Evolutionary conservation across 2,329 filamentous ascomycete species (phyloP).

Genomic region (Aspergillus floridensis): DNA sequence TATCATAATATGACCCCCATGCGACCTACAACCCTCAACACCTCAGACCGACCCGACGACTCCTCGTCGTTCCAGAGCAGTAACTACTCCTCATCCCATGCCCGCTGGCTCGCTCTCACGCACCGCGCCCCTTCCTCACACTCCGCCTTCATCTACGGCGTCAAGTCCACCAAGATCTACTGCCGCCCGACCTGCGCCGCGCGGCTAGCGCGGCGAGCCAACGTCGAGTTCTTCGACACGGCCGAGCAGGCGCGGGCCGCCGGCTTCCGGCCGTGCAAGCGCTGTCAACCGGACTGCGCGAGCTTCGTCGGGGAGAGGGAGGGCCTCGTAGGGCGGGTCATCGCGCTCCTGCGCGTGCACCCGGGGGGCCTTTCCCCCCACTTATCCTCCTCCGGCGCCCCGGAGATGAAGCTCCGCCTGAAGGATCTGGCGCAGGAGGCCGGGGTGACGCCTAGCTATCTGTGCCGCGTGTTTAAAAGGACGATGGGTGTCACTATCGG

Average conservation of each 20-base stretch:
- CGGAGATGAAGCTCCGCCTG: constrained; percentile 34
- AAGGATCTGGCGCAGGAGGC: constrained; percentile 51
- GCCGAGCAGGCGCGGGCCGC: constrained; percentile 8
- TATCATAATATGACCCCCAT: too few relatives aligned
- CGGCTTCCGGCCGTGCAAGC: constrained; percentile 48
- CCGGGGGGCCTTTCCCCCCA: too few relatives aligned
- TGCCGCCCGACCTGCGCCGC: constrained; percentile 5
- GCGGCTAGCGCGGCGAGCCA: constrained; percentile 60
- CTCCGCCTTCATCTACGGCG: constrained; percentile 50
- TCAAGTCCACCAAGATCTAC: constrained; percentile 35
- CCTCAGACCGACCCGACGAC: background rate
- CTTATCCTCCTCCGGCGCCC: too few relatives aligned
- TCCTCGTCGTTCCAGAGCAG: too few relatives aligned
- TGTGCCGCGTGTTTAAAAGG: constrained; percentile 59
- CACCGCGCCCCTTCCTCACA: constrained; percentile 40
- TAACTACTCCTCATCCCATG: background rate
- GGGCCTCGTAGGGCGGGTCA: background rate
- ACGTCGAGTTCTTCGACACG: constrained; percentile 56
- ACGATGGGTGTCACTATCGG: constrained; percentile 52
- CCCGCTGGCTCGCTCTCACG: constrained; percentile 18
- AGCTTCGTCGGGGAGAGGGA: constrained; percentile 12
- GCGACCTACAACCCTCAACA: background rate
- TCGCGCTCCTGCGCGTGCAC: background rate
- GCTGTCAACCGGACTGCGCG: constrained; percentile 50
- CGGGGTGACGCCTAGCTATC: constrained; percentile 57